Evolutionary conservation across 2,329 filamentous ascomycete species (phyloP), one percentile per base, ranked within the genome.

Genomic region (Chalara sp.): DNA sequence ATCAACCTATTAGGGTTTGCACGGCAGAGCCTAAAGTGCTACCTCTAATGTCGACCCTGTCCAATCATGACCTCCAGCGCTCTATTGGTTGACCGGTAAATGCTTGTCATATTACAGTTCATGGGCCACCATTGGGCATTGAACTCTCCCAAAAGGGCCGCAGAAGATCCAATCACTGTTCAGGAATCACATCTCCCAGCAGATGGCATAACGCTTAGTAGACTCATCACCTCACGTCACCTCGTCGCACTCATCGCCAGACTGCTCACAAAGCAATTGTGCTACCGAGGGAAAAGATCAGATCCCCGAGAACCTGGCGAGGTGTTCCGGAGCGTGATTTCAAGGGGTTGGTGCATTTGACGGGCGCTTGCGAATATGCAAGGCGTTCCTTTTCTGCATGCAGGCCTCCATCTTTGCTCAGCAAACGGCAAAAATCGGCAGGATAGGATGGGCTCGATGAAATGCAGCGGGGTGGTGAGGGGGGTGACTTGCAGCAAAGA

Each of bases 401-500:
- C 35, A 37, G 35, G 8, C n/a, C 8, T 32, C 47, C 13, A 32
- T 30, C 43, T 28, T 28, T 43, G 35, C 44, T 8, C n/a, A 37
- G 8, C 35, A 37, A 10, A 37, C 35, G 8, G 8, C 8, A 8
- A 37, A 8, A n/a, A 8, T 10, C n/a, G 8, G 35, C 35, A 37
- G n/a, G n/a, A 37, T n/a, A 10, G 8, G 8, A 10, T n/a, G 8
- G 35, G 8, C 35, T 10, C n/a, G n/a, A 37, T n/a, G 8, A 37
- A 10, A 37, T 37, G 35, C 35, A 10, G n/a, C n/a, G 8, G 35
- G n/a, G n/a, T 37, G 8, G n/a, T 37, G 35, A n/a, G 35, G 8
- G 48, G 33, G 11, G 21, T 49, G 37, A 35, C 39, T 45, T 48
- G 47, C 47, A 48, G 47, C 12, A 44, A 33, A 51, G 42, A 46